Conservation (phyloP, 768 basidiomycete genomes). For the Clavaria fumosa region DNA sequence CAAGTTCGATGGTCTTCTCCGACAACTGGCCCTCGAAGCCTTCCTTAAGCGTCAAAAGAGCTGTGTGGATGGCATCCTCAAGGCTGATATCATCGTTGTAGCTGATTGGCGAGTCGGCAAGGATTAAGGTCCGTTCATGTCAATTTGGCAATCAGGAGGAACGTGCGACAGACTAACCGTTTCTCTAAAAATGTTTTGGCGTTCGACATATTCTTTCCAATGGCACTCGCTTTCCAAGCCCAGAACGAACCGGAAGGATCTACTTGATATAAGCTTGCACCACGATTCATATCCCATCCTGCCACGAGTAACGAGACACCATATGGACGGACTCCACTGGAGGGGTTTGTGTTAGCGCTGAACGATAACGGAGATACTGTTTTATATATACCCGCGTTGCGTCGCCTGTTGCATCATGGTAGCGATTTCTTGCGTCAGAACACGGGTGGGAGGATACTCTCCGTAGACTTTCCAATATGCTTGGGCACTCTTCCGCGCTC, state of each 20-base stretch:
- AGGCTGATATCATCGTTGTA: constrained; percentile 99
- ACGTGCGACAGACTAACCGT: constrained; percentile 40
- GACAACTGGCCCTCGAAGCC: constrained; percentile 99
- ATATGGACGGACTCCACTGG: constrained; percentile 95
- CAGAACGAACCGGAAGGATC: constrained; percentile 98
- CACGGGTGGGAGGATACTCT: constrained; percentile 93
- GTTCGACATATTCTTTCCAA: constrained; percentile 99
- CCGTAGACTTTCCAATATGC: constrained; percentile 99
- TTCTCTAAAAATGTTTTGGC: constrained; percentile 99
- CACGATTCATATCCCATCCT: constrained; percentile 90
- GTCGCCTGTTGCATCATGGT: constrained; percentile 99
- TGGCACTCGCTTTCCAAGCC: constrained; percentile 99
- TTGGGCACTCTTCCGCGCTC: constrained; percentile 94
- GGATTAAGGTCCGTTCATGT: no score
- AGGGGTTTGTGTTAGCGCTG: constrained; percentile 16
- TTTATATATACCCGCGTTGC: constrained; percentile 71
- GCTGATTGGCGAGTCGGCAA: constrained; percentile 28
- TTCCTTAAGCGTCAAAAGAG: constrained; percentile 92
- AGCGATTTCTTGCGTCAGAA: constrained; percentile 93
- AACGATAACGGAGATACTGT: constrained; percentile 12
- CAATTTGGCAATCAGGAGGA: no score
- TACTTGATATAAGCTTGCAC: constrained; percentile 95
- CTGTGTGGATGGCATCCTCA: constrained; percentile 98
- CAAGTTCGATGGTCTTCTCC: constrained; percentile 98
- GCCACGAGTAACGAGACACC: constrained; percentile 95